Evolutionary conservation across 2,329 filamentous ascomycete species (phyloP).

Genomic region (Talaromyces amestolkiae): DNA sequence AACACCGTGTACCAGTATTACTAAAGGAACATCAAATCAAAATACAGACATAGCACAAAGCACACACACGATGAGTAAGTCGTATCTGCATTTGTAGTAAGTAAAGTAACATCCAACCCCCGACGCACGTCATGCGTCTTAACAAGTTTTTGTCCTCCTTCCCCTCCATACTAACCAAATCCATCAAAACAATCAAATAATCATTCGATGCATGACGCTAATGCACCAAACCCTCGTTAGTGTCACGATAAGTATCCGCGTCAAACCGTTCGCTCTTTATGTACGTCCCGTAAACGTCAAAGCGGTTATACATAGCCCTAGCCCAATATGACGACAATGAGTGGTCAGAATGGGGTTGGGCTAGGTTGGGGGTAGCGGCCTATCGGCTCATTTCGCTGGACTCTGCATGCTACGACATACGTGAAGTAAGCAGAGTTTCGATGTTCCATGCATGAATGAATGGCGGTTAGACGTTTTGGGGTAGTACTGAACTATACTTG

Average conservation of each 20-base stretch:
- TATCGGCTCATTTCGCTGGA: not conserved
- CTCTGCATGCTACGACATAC: not conserved
- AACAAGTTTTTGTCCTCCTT: conserved; percentile 1
- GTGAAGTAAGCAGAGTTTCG: not conserved
- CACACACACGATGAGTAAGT: not conserved
- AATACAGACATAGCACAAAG: not conserved
- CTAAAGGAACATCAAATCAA: not conserved
- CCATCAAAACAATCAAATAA: not conserved
- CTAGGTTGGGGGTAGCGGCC: not conserved
- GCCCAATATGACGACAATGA: not conserved
- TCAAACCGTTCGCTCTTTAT: not conserved
- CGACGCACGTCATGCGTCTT: not conserved
- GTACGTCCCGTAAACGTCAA: not conserved
- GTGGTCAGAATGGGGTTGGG: not conserved
- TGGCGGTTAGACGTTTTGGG: not conserved
- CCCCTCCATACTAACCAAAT: not conserved
- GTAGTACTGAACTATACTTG: not conserved
- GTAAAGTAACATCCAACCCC: not conserved
- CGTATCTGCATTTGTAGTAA: not conserved
- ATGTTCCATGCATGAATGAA: conserved; percentile 3
- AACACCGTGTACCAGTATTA: not conserved
- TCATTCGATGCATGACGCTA: not conserved
- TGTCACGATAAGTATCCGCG: conserved; percentile 4
- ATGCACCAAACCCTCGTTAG: not conserved
- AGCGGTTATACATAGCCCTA: not conserved